These are phyloP conservation scores for Colletotrichum sp. DNA, from an alignment of 2,329 filamentous ascomycete genomes.

Conservation along the genomic window DNA sequence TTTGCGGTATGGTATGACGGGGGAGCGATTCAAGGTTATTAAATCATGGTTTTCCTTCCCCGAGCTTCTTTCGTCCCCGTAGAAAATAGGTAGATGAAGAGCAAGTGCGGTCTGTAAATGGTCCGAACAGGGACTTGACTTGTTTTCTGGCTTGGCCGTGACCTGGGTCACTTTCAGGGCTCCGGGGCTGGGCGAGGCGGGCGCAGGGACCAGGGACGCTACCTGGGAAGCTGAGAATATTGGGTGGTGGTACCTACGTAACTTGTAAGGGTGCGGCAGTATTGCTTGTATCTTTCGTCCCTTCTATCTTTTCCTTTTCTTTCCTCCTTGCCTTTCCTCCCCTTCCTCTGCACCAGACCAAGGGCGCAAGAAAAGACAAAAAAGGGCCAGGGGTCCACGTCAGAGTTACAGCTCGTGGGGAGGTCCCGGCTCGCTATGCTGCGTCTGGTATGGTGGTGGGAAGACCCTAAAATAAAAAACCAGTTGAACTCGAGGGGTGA, in stretches of 20 bases:
- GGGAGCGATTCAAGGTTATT: constrained; percentile 16
- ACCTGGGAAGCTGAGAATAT: neutral
- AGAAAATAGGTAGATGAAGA: constrained; percentile 5
- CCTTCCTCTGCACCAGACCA: neutral
- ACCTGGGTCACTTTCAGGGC: constrained; percentile 9
- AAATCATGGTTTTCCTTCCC: constrained; percentile 6
- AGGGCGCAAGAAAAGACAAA: neutral
- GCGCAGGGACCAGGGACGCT: constrained; percentile 1
- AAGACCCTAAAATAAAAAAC: neutral
- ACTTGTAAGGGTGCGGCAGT: neutral
- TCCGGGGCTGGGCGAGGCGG: constrained; percentile 14
- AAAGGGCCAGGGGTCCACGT: constrained; percentile 8
- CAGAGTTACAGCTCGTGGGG: constrained; percentile 9
- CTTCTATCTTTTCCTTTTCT: neutral
- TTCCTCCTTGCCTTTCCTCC: neutral
- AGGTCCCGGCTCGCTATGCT: neutral
- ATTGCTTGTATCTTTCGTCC: neutral
- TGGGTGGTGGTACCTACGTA: neutral
- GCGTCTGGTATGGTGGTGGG: neutral
- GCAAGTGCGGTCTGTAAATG: constrained; percentile 4
- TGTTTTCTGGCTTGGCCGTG: neutral
- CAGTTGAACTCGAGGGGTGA: constrained; percentile 10
- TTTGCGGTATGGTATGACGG: neutral
- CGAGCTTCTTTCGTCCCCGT: constrained; percentile 9
- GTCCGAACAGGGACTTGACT: neutral